A percentile compares a stretch with the other conserved stretches of the same genome.
Evolutionary conservation across 495 filamentous ascomycete genomes (phyloP).

Genomic region (Massariosphaeria phaeospora): DNA sequence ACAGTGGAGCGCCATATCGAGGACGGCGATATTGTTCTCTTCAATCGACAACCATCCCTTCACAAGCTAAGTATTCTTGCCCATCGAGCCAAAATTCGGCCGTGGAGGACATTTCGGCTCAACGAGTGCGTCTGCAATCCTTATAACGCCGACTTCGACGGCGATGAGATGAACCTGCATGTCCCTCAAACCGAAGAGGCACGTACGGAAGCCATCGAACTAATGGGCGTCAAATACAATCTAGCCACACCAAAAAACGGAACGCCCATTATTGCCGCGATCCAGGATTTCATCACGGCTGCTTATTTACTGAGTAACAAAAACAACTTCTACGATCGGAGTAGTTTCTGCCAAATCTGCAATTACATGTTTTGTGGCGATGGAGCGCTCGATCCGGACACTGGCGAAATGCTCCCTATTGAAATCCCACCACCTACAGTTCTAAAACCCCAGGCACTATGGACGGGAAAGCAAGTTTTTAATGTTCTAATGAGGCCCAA

Average conservation of each 20-base stretch:
- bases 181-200: slow-evolving; percentile 98
- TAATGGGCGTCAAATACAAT: slow-evolving; percentile 99
- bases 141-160: slow-evolving; percentile 99
- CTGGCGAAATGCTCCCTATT: slow-evolving; percentile 51
- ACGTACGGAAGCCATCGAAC: slow-evolving; percentile 84
- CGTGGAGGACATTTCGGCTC: slow-evolving; percentile 91
- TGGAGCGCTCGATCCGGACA: slow-evolving; percentile 36
- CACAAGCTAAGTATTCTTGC: slow-evolving; percentile 98
- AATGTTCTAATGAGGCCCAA: slow-evolving; percentile 93
- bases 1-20: slow-evolving; percentile 90
- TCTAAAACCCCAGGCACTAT: slow-evolving; percentile 77
- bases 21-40: slow-evolving; percentile 93
- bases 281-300: slow-evolving; percentile 97
- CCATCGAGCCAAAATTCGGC: slow-evolving; percentile 86
- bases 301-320: slow-evolving; percentile 89
- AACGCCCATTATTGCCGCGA: slow-evolving; percentile 95
- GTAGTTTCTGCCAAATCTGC: slow-evolving; percentile 80
- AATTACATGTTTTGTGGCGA: slow-evolving; percentile 88
- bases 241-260: slow-evolving; percentile 93
- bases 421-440: slow-evolving; percentile 84
- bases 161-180: slow-evolving; percentile 98
- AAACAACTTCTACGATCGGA: slow-evolving; percentile 84
- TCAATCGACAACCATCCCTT: slow-evolving; percentile 95
- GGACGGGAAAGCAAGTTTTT: slow-evolving; percentile 98
- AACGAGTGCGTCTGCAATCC: slow-evolving; percentile 98